These are phyloP conservation scores for Huntiella bhutanensis DNA, from an alignment of 2,329 filamentous ascomycete genomes.

Conservation along the genomic window DNA sequence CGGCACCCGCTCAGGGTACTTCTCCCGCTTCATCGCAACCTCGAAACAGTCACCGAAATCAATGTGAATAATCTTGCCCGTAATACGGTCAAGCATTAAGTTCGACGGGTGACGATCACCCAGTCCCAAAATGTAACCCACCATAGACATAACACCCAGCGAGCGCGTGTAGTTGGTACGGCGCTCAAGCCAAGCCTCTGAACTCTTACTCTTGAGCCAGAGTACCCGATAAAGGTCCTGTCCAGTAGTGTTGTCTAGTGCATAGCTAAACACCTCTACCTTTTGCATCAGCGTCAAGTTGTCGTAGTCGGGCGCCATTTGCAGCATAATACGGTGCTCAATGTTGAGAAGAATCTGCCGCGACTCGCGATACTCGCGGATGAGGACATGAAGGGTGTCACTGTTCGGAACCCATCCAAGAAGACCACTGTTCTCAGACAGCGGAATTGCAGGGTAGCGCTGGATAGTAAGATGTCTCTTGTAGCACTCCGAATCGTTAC, in stretches of 20 bases:
- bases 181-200: constrained; percentile 90
- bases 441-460: constrained; percentile 84
- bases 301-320: constrained; percentile 98
- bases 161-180: constrained; percentile 98
- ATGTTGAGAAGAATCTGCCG: constrained; percentile 97
- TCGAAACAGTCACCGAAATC: constrained; percentile 99
- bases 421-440: constrained; percentile 90
- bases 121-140: constrained; percentile 95
- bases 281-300: constrained; percentile 99
- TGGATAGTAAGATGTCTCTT: constrained; percentile 96
- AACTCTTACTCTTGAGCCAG: constrained; percentile 97
- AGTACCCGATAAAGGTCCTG: constrained; percentile 95
- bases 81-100: constrained; percentile 87
- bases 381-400: constrained; percentile 89
- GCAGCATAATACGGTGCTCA: constrained; percentile 97
- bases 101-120: constrained; percentile 96
- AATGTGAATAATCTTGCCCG: constrained; percentile 94
- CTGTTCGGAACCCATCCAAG: constrained; percentile 95
- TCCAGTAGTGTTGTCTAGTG: constrained; percentile 94
- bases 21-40: constrained; percentile 97
- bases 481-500: constrained; percentile 87
- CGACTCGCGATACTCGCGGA: constrained; percentile 91
- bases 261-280: constrained; percentile 97
- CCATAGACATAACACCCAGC: constrained; percentile 99
- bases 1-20: constrained; percentile 91